phyloP scores from a whole-genome alignment of 306 rosid species.

The Castanea mollissima region DNA sequence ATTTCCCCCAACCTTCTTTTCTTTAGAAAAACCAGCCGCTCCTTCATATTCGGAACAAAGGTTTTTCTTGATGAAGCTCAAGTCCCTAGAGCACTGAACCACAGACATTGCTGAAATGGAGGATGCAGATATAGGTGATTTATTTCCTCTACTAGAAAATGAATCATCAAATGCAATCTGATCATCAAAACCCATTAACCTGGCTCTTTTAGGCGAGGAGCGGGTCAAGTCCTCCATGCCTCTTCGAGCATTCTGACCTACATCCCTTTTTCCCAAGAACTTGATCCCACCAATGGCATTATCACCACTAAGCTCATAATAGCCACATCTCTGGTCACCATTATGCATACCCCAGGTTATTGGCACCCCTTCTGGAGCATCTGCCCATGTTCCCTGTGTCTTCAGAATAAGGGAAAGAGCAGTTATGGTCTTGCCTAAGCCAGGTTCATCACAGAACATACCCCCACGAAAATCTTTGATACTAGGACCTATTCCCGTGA shows the following conservation, averaged over 20 bases:
- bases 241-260: slow-evolving; percentile 32
- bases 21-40: slow-evolving; percentile 32
- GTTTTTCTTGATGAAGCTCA: slow-evolving; percentile 56
- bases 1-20: slow-evolving; percentile 32
- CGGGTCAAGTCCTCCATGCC: slow-evolving; percentile 34
- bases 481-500: slow-evolving; percentile 62
- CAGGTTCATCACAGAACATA: slow-evolving; percentile 97
- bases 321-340: slow-evolving; percentile 74
- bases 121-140: slow-evolving; percentile 46
- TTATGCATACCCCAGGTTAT: slow-evolving; percentile 72
- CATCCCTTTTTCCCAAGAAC: slow-evolving; percentile 45
- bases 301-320: slow-evolving; percentile 71
- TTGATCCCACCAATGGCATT: slow-evolving; percentile 22
- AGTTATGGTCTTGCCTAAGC: slow-evolving; percentile 96
- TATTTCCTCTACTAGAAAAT: slow-evolving; percentile 38
- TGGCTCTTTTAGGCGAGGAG: slow-evolving; percentile 64
- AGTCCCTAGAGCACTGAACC: slow-evolving; percentile 49
- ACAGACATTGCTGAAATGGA: slow-evolving; percentile 37
- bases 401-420: slow-evolving; percentile 84
- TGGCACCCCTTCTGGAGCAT: slow-evolving; percentile 65
- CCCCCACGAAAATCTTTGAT: slow-evolving; percentile 89
- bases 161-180: slow-evolving; percentile 24
- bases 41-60: slow-evolving; percentile 45
- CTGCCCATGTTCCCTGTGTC: slow-evolving; percentile 74
- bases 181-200: slow-evolving; percentile 36